Evolutionary conservation across 2,329 filamentous ascomycete species (phyloP).

Genomic region (Zalaria sp.): DNA sequence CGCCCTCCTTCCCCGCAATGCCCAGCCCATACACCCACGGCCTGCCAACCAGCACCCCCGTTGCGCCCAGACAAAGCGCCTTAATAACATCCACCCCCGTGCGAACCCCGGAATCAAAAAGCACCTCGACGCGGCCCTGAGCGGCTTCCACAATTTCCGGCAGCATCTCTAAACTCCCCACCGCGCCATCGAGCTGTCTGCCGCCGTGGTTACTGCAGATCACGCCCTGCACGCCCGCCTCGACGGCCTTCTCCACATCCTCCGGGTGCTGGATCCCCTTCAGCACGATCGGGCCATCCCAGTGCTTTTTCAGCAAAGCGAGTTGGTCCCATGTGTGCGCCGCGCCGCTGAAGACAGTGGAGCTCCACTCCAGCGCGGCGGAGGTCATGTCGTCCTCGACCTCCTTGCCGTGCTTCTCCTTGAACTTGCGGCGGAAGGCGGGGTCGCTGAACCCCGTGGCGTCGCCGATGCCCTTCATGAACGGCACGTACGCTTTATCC

Average conservation of each 20-base stretch:
- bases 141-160: constrained; percentile 48
- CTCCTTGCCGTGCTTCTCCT: constrained; percentile 25
- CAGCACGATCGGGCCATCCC: constrained; percentile 49
- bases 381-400: constrained; percentile 29
- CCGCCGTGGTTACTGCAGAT: constrained; percentile 41
- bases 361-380: constrained; percentile 41
- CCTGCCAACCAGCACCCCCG: constrained; percentile 42
- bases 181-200: constrained; percentile 37
- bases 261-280: constrained; percentile 43
- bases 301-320: constrained; percentile 41
- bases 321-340: constrained; percentile 41
- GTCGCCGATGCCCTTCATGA: constrained; percentile 31
- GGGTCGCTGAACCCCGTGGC: constrained; percentile 53
- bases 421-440: constrained; percentile 46
- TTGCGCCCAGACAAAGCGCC: constrained; percentile 40
- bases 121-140: constrained; percentile 28
- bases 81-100: constrained; percentile 37
- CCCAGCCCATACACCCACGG: constrained; percentile 45
- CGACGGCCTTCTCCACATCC: constrained; percentile 31
- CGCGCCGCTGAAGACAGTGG: constrained; percentile 29
- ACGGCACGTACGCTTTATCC: constrained; percentile 7
- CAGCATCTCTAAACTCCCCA: constrained; percentile 38
- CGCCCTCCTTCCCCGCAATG: constrained; percentile 41
- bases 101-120: constrained; percentile 38
- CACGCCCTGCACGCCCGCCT: constrained; percentile 34